These are phyloP conservation scores for Fraxinus paxiana DNA, from an alignment of 305 asterid genomes.

Conservation along the genomic window DNA sequence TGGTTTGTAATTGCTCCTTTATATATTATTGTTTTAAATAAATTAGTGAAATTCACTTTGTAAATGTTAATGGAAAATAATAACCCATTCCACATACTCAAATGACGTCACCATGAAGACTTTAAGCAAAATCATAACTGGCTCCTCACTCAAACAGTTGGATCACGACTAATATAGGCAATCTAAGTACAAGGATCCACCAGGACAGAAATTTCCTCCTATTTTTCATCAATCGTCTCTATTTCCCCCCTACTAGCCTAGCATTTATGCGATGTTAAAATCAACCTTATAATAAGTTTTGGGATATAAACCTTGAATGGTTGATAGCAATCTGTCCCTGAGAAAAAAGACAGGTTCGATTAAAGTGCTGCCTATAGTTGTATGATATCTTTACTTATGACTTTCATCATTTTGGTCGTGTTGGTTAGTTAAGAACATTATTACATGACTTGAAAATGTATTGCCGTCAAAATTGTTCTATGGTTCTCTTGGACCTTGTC, in stretches of 20 bases:
- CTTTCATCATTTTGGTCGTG: not conserved
- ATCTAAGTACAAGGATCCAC: not conserved
- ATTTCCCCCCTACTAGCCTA: not conserved
- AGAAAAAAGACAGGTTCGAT: not conserved
- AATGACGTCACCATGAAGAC: not conserved
- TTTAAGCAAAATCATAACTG: not conserved
- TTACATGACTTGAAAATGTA: not conserved
- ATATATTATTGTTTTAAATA: conserved; percentile 1
- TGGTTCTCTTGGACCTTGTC: not conserved
- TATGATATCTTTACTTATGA: not conserved
- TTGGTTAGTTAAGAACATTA: not conserved
- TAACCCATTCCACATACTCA: not conserved
- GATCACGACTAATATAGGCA: not conserved
- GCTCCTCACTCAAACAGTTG: not conserved
- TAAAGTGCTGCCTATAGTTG: not conserved
- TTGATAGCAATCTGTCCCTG: not conserved
- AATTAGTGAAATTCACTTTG: not conserved
- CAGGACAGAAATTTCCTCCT: not conserved
- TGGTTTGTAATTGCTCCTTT: conserved; percentile 50
- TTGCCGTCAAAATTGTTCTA: not conserved
- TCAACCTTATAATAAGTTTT: not conserved
- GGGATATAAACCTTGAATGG: not conserved
- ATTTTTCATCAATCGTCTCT: not conserved
- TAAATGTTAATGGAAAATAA: conserved; percentile 4
- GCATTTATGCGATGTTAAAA: not conserved